Evolutionary conservation across 2,329 filamentous ascomycete genomes (phyloP), one percentile per base, ranked within the genome.

Genomic region (Colletotrichum endophyticum): DNA sequence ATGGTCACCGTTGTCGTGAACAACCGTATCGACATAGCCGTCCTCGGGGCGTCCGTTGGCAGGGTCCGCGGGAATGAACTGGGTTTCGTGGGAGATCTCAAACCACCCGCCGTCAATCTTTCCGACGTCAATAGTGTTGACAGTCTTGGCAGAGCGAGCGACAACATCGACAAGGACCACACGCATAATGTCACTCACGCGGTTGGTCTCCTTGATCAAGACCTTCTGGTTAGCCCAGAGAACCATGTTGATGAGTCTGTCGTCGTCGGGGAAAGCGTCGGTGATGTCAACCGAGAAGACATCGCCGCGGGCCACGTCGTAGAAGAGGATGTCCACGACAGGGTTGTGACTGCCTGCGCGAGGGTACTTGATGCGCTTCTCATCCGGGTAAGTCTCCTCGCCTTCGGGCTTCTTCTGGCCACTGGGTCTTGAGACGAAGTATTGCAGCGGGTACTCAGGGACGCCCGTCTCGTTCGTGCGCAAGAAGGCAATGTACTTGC

Each of bases 61-160:
- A 27, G 94, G 91, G 83, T 98, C 95, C 5, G 95, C 95, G 3
- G 97, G 97, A 73, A 99, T 93, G 82, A 94, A 99, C 16, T 89
- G 92, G 5, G 96, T 98, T 57, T 94, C 92, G 80, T 98, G 94
- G 1, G 95, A 95, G 57, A 98, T 95, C 85, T 99, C 97, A 80
- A 98, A 96, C 97, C 97, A 99, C 39, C 97, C 98, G 27, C 96
- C 96, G 83, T 99, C 97, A n/a, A 98, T 89, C 73, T 94, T 90
- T 78, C 92, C 91, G 66, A 98, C 92, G 83, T 99, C 92, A 66
- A 95, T 91, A 25, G 93, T 94, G 78, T 96, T 91, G 64, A 98
- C 92, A 1, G 95, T 94, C 84, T 94, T 94, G 34, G 95, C 96
- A 25, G 91, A 92, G 64, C 95, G 93, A 5, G 89, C 87, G 27